These are phyloP conservation scores for Platanus orientalis DNA, from an alignment of 164 flowering plant species.

Conservation along the genomic window DNA sequence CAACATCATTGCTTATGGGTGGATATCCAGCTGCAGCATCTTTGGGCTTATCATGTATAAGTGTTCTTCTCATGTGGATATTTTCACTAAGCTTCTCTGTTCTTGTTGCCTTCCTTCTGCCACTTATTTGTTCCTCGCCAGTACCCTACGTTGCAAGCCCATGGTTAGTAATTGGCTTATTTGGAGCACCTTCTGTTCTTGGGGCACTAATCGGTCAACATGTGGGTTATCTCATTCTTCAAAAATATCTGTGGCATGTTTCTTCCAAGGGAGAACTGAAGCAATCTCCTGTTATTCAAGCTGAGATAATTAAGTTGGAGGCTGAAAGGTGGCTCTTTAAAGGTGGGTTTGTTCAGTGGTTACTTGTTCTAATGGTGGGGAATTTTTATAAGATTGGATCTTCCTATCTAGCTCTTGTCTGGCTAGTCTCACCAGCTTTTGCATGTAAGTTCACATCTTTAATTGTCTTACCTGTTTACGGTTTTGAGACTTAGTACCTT, in stretches of 20 bases:
- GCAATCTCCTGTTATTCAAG: slow-evolving; percentile 32
- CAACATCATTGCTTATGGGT: slow-evolving; percentile 71
- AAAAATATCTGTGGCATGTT: slow-evolving; percentile 35
- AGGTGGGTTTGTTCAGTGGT: slow-evolving; percentile 86
- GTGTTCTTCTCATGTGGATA: slow-evolving; percentile 71
- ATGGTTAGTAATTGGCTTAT: slow-evolving; percentile 74
- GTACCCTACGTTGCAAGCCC: slow-evolving; percentile 78
- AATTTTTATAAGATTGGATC: slow-evolving; percentile 71
- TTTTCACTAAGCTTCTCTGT: slow-evolving; percentile 61
- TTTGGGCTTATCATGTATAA: slow-evolving; percentile 56
- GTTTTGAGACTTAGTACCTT: neutral
- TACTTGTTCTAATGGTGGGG: slow-evolving; percentile 58
- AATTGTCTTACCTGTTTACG: neutral
- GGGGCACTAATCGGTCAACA: slow-evolving; percentile 91
- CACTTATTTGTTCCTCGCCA: slow-evolving; percentile 59
- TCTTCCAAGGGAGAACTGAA: slow-evolving; percentile 35
- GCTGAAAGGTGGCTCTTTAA: slow-evolving; percentile 95
- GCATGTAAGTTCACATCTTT: slow-evolving; percentile 58
- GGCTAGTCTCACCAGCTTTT: slow-evolving; percentile 87
- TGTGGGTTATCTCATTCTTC: slow-evolving; percentile 60
- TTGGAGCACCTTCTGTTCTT: slow-evolving; percentile 82
- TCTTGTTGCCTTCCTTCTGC: slow-evolving; percentile 60
- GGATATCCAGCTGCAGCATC: slow-evolving; percentile 66
- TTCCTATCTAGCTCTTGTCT: slow-evolving; percentile 77
- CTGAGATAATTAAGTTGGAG: slow-evolving; percentile 57